Percentiles rank a stretch among this genome's conserved stretches.
Conservation (phyloP, 257 asterid species). For the Fraxinus americana region DNA sequence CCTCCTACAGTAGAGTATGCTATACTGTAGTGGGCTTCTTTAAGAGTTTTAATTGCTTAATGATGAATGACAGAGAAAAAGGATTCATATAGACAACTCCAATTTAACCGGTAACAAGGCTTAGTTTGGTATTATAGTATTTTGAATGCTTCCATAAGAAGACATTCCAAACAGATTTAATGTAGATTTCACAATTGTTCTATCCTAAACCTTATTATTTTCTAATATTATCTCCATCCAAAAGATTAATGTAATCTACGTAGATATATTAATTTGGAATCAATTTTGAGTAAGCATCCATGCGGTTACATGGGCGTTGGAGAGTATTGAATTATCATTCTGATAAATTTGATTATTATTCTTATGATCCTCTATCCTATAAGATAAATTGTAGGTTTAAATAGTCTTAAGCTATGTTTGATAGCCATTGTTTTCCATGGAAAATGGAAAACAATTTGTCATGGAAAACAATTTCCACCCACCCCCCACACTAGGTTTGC, state of each 20-base stretch:
- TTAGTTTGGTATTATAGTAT: slow-evolving; percentile 45
- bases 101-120: neutral
- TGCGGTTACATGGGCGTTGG: neutral
- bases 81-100: neutral
- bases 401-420: neutral
- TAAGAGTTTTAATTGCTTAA: neutral
- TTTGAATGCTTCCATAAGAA: neutral
- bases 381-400: neutral
- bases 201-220: neutral
- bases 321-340: neutral
- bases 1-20: neutral
- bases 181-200: neutral
- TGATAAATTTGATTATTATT: neutral
- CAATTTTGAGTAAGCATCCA: neutral
- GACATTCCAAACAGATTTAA: neutral
- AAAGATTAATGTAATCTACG: neutral
- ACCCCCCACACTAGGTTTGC: too few relatives aligned
- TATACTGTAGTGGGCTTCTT: neutral
- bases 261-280: neutral
- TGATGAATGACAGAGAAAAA: neutral
- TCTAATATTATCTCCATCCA: neutral
- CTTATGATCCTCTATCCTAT: neutral
- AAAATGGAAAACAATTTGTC: too few relatives aligned
- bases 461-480: too few relatives aligned
- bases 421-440: too few relatives aligned